These are phyloP conservation scores for Ophiorrhiza pumila DNA, from an alignment of 257 asterid species.

Conservation along the genomic window DNA sequence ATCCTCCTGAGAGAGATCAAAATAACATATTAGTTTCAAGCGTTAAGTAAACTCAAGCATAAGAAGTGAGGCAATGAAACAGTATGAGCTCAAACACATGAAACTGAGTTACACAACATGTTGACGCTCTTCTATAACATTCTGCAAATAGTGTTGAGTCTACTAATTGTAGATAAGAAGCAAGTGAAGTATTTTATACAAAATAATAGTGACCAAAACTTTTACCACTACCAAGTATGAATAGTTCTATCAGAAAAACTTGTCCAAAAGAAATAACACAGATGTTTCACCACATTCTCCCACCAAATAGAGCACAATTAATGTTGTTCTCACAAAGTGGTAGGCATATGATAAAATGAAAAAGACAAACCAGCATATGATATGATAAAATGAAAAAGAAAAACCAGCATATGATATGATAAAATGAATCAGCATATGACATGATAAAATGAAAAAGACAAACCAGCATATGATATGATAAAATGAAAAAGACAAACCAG, in stretches of 20 bases:
- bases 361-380: neutral
- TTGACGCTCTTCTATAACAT: neutral
- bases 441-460: too few relatives aligned
- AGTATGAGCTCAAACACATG: neutral
- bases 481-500: too few relatives aligned
- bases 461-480: too few relatives aligned
- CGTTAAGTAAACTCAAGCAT: neutral
- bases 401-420: too few relatives aligned
- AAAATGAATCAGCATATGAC: too few relatives aligned
- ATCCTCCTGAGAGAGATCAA: slow-evolving; percentile 53
- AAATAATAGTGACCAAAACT: neutral
- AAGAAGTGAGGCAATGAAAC: neutral
- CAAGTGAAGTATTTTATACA: neutral
- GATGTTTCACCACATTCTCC: neutral
- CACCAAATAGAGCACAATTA: neutral
- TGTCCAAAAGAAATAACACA: neutral
- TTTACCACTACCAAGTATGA: neutral
- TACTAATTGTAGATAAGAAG: neutral
- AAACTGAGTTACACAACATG: neutral
- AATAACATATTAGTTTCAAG: neutral
- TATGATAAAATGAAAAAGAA: too few relatives aligned
- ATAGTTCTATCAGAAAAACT: neutral
- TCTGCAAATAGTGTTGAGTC: neutral
- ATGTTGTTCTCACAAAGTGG: neutral
- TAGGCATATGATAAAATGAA: neutral